Percentiles rank a stretch among this genome's conserved stretches.
These are phyloP conservation scores for Cercospora berteroae DNA, from an alignment of 2,329 filamentous ascomycete species.

Conservation along the genomic window DNA sequence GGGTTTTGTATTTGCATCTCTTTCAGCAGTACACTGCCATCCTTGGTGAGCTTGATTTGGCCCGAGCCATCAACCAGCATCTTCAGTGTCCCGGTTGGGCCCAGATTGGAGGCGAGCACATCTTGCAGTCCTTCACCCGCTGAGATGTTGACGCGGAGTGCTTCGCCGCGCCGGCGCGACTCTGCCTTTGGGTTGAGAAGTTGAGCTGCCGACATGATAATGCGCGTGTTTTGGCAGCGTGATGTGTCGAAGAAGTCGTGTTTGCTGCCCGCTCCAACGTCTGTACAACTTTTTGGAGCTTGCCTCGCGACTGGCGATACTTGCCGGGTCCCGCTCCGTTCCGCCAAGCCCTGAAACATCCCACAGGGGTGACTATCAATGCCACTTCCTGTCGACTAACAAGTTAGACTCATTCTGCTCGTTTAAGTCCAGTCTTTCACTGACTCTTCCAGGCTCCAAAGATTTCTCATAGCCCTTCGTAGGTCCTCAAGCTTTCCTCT, in stretches of 20 bases:
- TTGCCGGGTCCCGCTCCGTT: not conserved
- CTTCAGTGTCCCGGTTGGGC: slow-evolving; percentile 91
- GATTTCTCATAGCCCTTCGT: not conserved
- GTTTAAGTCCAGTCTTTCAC: not conserved
- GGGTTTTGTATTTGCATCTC: slow-evolving; percentile 97
- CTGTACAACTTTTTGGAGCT: slow-evolving; percentile 13
- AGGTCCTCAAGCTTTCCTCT: not conserved
- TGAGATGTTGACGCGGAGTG: slow-evolving; percentile 92
- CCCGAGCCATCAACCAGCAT: slow-evolving; percentile 72
- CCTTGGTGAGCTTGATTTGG: slow-evolving; percentile 96
- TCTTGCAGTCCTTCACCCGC: slow-evolving; percentile 77
- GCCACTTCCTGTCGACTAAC: not conserved
- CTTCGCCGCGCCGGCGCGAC: slow-evolving; percentile 95
- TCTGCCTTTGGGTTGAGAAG: slow-evolving; percentile 98
- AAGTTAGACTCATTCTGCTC: not conserved
- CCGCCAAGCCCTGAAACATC: not conserved
- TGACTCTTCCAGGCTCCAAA: not conserved
- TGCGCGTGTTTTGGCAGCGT: not conserved
- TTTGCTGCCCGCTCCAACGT: not conserved
- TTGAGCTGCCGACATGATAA: slow-evolving; percentile 87
- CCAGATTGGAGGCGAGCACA: slow-evolving; percentile 93
- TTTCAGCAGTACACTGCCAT: slow-evolving; percentile 80
- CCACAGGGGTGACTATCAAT: not conserved
- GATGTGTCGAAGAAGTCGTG: not conserved
- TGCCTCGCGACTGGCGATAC: slow-evolving; percentile 6